A percentile compares a stretch with the other conserved stretches of the same genome.
These are phyloP conservation scores for Corchorus capsularis DNA, from an alignment of 345 rosid genomes.

Conservation along the genomic window DNA sequence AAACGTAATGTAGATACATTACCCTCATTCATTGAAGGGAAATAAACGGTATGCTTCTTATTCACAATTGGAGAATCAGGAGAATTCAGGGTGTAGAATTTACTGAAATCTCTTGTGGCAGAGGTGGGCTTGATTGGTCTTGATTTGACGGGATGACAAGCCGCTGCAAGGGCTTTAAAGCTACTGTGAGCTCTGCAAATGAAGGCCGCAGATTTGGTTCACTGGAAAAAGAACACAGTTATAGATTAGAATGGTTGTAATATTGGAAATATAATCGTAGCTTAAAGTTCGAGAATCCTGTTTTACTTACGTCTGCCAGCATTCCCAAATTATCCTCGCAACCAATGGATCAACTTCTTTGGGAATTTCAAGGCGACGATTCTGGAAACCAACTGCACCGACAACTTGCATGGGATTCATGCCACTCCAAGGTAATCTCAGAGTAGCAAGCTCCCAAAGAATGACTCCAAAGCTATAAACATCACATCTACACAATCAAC, in stretches of 20 bases:
- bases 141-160: constrained; percentile 58
- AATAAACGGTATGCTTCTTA: constrained; percentile 27
- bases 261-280: neutral
- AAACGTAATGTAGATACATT: constrained; percentile 13
- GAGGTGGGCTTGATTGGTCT: constrained; percentile 53
- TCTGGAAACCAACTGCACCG: constrained; percentile 99
- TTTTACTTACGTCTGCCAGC: constrained; percentile 92
- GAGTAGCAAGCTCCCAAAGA: constrained; percentile 98
- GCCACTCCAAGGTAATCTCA: constrained; percentile 92
- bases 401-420: constrained; percentile 99
- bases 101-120: constrained; percentile 57
- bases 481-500: constrained; percentile 71
- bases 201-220: constrained; percentile 94
- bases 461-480: constrained; percentile 97
- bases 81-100: constrained; percentile 57
- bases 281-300: neutral
- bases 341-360: constrained; percentile 94
- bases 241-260: constrained; percentile 9
- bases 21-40: constrained; percentile 6
- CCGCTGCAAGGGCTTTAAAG: constrained; percentile 79
- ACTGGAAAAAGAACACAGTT: constrained; percentile 40
- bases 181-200: constrained; percentile 71
- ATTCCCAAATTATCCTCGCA: constrained; percentile 78
- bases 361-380: constrained; percentile 91
- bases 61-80: constrained; percentile 41